Conservation (phyloP, 2,329 filamentous ascomycete genomes). For the Colletotrichum tabaci region DNA sequence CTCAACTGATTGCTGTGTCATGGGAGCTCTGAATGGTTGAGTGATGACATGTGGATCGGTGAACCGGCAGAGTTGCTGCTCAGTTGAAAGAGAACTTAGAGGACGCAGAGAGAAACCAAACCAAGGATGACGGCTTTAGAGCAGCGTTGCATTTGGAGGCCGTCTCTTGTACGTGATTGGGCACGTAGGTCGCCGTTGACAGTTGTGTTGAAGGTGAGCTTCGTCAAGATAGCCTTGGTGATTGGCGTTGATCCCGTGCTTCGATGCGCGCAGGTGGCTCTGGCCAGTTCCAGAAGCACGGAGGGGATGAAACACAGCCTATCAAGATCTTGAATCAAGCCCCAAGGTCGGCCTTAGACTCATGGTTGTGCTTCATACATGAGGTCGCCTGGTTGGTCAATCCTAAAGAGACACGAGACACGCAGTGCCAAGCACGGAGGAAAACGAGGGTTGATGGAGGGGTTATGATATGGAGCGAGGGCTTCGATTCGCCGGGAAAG, state of each 20-base stretch:
- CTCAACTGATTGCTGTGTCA: slow-evolving; percentile 26
- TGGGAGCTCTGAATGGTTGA: slow-evolving; percentile 10
- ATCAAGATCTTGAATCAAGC: slow-evolving; percentile 14
- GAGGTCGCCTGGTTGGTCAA: slow-evolving; percentile 24
- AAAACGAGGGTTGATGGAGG: slow-evolving; percentile 23
- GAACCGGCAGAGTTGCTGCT: slow-evolving; percentile 10
- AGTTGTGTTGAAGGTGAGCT: not conserved
- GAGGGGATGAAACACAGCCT: slow-evolving; percentile 13
- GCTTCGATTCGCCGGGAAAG: slow-evolving; percentile 13
- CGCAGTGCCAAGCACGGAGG: slow-evolving; percentile 4
- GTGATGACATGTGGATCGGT: slow-evolving; percentile 20
- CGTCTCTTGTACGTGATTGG: not conserved
- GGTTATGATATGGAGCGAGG: slow-evolving; percentile 4
- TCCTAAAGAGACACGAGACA: slow-evolving; percentile 4
- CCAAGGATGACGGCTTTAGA: slow-evolving; percentile 1
- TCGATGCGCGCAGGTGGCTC: slow-evolving; percentile 20
- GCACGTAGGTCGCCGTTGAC: slow-evolving; percentile 3
- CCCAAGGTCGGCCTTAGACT: not conserved
- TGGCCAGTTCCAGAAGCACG: slow-evolving; percentile 36
- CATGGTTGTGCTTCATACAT: slow-evolving; percentile 13
- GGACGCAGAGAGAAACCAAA: not conserved
- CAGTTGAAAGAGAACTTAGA: slow-evolving; percentile 16
- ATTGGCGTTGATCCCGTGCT: slow-evolving; percentile 4
- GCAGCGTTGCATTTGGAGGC: slow-evolving; percentile 1
- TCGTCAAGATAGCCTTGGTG: not conserved